phyloP scores from a whole-genome alignment of 192 early-diverging fungal genomes.

The Coemansia sp. region DNA sequence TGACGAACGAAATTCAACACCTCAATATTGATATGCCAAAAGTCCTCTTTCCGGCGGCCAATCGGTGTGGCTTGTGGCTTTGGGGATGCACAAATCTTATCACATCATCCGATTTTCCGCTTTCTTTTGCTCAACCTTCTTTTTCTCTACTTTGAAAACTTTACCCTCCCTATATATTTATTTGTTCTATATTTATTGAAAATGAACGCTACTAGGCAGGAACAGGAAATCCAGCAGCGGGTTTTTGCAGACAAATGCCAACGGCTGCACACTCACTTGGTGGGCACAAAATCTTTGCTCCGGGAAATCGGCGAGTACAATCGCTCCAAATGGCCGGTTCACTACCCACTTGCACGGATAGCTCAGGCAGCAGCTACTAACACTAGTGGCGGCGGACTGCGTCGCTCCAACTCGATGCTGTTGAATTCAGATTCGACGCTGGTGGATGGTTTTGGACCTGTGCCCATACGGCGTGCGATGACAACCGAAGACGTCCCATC shows the following conservation, averaged over 20 bases:
- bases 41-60: not conserved
- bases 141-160: not conserved
- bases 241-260: conserved; percentile 76
- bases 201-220: conserved; percentile 26
- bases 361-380: conserved; percentile 6
- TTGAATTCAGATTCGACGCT: conserved; percentile 24
- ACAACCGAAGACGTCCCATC: conserved; percentile 26
- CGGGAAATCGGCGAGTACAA: conserved; percentile 72
- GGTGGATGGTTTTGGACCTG: conserved; percentile 10
- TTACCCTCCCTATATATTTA: too few species aligned
- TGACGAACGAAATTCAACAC: too few species aligned
- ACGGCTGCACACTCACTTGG: conserved; percentile 68
- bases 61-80: not conserved
- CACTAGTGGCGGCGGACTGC: conserved; percentile 13
- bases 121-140: not conserved
- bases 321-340: conserved; percentile 63
- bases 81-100: not conserved
- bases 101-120: conserved; percentile 2
- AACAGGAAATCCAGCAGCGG: conserved; percentile 60
- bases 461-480: conserved; percentile 32
- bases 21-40: not conserved
- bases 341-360: conserved; percentile 62
- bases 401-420: conserved; percentile 41
- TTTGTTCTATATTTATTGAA: conserved; percentile 4
- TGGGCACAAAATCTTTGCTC: conserved; percentile 64